Percentiles rank a stretch among this genome's conserved stretches.
These are phyloP conservation scores for Fomitopsis pulvina DNA, from an alignment of 768 basidiomycete genomes.

Conservation along the genomic window DNA sequence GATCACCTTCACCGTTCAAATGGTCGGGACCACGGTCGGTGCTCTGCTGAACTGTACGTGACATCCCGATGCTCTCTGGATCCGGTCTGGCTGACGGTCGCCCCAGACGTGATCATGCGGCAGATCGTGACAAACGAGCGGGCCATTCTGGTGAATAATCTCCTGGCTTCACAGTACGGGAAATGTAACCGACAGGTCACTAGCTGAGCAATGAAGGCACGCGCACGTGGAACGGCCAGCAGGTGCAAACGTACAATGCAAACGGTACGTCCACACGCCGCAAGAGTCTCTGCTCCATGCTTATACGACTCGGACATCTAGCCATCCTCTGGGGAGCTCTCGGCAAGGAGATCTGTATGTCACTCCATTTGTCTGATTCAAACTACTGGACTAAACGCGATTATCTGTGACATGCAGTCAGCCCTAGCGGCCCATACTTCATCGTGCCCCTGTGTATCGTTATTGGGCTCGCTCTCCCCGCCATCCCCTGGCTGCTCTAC, in stretches of 20 bases:
- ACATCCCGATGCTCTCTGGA: background rate
- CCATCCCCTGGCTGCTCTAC: slow-evolving; percentile 2
- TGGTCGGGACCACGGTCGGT: slow-evolving; percentile 44
- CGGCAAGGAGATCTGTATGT: slow-evolving; percentile 2
- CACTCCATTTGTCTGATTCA: background rate
- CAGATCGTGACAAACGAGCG: slow-evolving; percentile 29
- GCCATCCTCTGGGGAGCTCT: slow-evolving; percentile 4
- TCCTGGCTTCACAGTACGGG: no score
- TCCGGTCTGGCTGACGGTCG: background rate
- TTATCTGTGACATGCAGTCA: background rate
- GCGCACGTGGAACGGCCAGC: slow-evolving; percentile 45
- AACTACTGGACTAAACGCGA: background rate
- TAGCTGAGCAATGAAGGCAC: slow-evolving; percentile 39
- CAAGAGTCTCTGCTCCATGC: background rate
- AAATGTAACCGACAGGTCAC: no score
- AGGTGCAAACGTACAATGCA: slow-evolving; percentile 42
- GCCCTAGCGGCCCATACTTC: background rate
- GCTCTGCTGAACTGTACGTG: slow-evolving; percentile 31
- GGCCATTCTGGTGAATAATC: slow-evolving; percentile 27
- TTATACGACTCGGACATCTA: background rate
- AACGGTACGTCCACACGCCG: slow-evolving; percentile 24
- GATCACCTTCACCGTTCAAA: slow-evolving; percentile 41
- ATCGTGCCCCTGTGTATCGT: slow-evolving; percentile 3
- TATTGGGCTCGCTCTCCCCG: slow-evolving; percentile 1
- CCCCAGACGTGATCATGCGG: slow-evolving; percentile 24